Base-by-base conservation (phyloP, 2,329 filamentous ascomycete genomes). In the Aaosphaeria arxii region DNA sequence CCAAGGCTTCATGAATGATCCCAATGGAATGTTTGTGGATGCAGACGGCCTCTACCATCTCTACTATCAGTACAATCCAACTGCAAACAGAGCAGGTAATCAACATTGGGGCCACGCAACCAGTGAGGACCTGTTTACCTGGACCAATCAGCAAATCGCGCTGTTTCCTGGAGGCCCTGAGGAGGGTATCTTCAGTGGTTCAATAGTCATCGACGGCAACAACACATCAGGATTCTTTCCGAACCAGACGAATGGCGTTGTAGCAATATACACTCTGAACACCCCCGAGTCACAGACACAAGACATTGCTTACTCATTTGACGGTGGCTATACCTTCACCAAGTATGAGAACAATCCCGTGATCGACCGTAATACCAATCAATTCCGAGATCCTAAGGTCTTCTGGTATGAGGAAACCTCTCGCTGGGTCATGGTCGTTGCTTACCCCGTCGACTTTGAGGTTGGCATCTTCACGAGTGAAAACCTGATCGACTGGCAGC, bases 101-200 rank as follows among this genome's bases (percentile, higher is more conserved):
- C 78, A 85, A 57, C 82, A 86, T 56, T 87, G 84, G 84, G 84
- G 84, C 7, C 84, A 87, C 57, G 83, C 83, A 2, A 86, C 83
- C 1, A 82, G 78, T 31, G 58, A 67, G 11, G 83, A 87, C 56
- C 69, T 87, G 1, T 85, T 83, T 56, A 78, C 80, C 49, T 88
- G 84, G 84, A 72, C 71, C 1, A 85, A 86, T 53, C 83, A 86
- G 57, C 78, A 79, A 5, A 81, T 87, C 53, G 83, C 83, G 7
- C 70, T 87, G 66, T 72, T 65, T 75, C 82, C 81, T 36, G 75
- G 74, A 52, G 77, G 80, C 1, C 80, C 79, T 45, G 76, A 77
- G 28, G 74, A 74, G 38, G 77, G 74, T 31, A 83, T 76, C 36
- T 79, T 77, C 57, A 77, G 67, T 1, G 79, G 82, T 28, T 83